These are phyloP conservation scores for Schwanniomyces polymorphus DNA, from an alignment of 805 yeast species.

Conservation along the genomic window DNA sequence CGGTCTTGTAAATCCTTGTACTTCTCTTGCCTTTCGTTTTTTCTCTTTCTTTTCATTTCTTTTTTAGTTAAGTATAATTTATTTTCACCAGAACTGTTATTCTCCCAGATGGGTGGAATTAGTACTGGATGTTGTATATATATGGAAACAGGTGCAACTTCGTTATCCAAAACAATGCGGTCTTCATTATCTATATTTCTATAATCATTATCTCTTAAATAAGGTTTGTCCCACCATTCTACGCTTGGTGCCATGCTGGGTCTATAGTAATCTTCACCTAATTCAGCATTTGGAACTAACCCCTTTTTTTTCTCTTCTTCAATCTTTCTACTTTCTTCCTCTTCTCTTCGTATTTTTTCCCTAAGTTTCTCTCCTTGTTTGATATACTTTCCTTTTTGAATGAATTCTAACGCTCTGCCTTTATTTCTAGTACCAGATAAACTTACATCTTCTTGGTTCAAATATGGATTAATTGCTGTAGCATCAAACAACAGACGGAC, in stretches of 20 bases:
- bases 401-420: constrained; percentile 48
- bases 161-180: constrained; percentile 33
- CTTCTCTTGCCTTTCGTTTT: constrained; percentile 61
- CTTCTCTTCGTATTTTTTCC: constrained; percentile 32
- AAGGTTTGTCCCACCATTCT: constrained; percentile 90
- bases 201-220: constrained; percentile 42
- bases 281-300: constrained; percentile 47
- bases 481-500: constrained; percentile 31
- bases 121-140: constrained; percentile 85
- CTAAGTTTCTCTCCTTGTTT: constrained; percentile 54
- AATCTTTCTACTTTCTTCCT: constrained; percentile 16
- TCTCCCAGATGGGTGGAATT: constrained; percentile 57
- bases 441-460: constrained; percentile 22
- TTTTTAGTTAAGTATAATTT: constrained; percentile 68
- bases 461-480: constrained; percentile 36
- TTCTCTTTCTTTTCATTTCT: constrained; percentile 73
- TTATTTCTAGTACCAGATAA: constrained; percentile 9
- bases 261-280: constrained; percentile 58
- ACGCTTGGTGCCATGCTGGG: constrained; percentile 55
- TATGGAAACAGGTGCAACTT: constrained; percentile 54
- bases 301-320: constrained; percentile 39
- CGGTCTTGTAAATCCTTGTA: constrained; percentile 75
- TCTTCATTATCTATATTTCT: constrained; percentile 26
- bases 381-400: constrained; percentile 64
- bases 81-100: constrained; percentile 35